Evolutionary conservation across 1,284 basidiomycete genomes (phyloP), one percentile per base, ranked within the genome.

Genomic region (Blastosporella zonata): DNA sequence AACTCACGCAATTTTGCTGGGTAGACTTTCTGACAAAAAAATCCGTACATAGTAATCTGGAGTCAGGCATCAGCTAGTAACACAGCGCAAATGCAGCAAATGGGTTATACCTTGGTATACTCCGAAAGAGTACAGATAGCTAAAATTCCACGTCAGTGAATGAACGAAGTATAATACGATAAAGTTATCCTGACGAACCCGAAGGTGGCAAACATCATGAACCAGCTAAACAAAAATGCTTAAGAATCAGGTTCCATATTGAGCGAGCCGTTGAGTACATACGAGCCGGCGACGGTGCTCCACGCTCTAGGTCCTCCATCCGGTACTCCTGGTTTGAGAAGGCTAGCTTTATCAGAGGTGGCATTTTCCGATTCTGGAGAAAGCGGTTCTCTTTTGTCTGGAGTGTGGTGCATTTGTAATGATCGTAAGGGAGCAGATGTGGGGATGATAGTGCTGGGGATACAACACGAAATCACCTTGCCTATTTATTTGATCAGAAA

Each of bases 81-180:
- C 7, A 20, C 35, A 9, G 17, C 10, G 28, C 20, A 54, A 5
- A 18, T 13, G 33, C 22, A 4, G 8, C 6, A 23, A 28, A 3
- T 18, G 27, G 18, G 29, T 28, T 13, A 21, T 47, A 46, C 50
- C 55, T 49, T 58, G 55, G 40, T 57, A 58, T 27, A 58, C 57
- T 20, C 55, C 57, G 25, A 55, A 58, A 25, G 57, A 57, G 36
- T 57, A 52, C 3, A 57, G 44, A 37, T 57, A 58, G 28, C 57
- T 56, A 15, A 6, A 38, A 13, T 13, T 13, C 25, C 29, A 25
- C 10, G 12, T 6, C 1, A 21, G 2, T 27, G 15, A 20, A 36
- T 46, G 17, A 18, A 9, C 8, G n/a, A 22, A 25, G 5, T 22
- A 2, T 22, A 21, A 10, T 21, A 37, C 5, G 4, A 12, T 6